Percentiles rank a stretch among this genome's conserved stretches.
Conservation (phyloP, 441 rosid species). For the Erodium trifolium region DNA sequence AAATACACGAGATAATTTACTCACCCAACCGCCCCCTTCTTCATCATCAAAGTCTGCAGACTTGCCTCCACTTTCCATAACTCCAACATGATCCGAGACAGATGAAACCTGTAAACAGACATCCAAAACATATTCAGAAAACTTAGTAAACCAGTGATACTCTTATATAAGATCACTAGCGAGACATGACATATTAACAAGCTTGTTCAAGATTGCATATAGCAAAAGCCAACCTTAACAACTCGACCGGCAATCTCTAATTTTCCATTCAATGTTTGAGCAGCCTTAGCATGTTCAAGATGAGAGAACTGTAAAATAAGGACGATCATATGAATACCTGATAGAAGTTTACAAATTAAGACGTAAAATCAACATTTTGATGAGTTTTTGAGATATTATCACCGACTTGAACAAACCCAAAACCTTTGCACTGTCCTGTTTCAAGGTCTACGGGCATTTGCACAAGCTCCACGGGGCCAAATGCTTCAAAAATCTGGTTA, state of each 20-base stretch:
- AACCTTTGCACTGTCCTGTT: constrained; percentile 92
- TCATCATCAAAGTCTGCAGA: constrained; percentile 95
- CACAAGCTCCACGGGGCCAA: constrained; percentile 88
- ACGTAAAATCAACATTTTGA: not conserved
- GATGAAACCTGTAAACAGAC: constrained; percentile 54
- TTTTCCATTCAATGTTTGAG: constrained; percentile 80
- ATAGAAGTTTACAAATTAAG: not conserved
- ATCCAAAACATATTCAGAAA: constrained; percentile 8
- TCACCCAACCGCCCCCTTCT: constrained; percentile 89
- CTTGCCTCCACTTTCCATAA: constrained; percentile 61
- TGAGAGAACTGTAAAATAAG: constrained; percentile 54
- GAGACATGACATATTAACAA: not conserved
- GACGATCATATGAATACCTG: constrained; percentile 9
- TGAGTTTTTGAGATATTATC: constrained; percentile 12
- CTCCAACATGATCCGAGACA: constrained; percentile 74
- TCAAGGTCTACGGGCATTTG: constrained; percentile 87
- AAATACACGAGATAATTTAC: constrained; percentile 25
- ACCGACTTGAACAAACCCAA: constrained; percentile 88
- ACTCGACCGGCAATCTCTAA: constrained; percentile 84
- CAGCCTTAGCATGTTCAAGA: constrained; percentile 81
- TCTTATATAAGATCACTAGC: not conserved
- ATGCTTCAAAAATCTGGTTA: constrained; percentile 74
- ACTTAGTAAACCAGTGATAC: constrained; percentile 6
- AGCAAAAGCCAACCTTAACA: constrained; percentile 48
- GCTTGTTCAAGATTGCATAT: constrained; percentile 6